Conservation (phyloP, 2,329 filamentous ascomycete species). For the Cladosporium phlei region DNA sequence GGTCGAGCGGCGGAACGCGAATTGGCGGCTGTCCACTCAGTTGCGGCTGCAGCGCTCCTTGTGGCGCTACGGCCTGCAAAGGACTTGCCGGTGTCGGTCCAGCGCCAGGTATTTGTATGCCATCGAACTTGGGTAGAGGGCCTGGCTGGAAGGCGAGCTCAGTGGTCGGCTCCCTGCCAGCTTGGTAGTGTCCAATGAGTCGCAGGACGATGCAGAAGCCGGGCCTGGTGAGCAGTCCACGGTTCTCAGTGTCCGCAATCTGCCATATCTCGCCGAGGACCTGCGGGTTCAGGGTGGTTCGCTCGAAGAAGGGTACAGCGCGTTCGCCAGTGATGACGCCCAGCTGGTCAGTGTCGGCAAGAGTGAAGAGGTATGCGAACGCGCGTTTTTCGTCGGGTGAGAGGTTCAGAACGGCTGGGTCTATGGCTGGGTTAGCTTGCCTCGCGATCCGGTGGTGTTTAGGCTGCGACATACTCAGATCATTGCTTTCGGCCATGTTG, state of each 20-base stretch:
- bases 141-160: conserved; percentile 81
- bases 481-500: conserved; percentile 20
- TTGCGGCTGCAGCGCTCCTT: conserved; percentile 29
- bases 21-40: conserved; percentile 54
- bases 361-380: conserved; percentile 87
- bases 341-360: conserved; percentile 85
- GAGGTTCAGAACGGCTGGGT: conserved; percentile 56
- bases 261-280: conserved; percentile 98
- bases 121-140: conserved; percentile 89
- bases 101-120: conserved; percentile 50
- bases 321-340: conserved; percentile 94
- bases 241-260: conserved; percentile 94
- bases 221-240: conserved; percentile 83
- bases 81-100: conserved; percentile 20
- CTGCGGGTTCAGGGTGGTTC: conserved; percentile 80
- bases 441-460: neutral
- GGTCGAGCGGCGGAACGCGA: conserved; percentile 80
- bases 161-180: conserved; percentile 71
- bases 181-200: conserved; percentile 93
- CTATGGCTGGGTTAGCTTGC: conserved; percentile 20
- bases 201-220: conserved; percentile 91
- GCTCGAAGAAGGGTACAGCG: conserved; percentile 96
- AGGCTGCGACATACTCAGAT: conserved; percentile 14
- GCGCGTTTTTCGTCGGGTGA: conserved; percentile 87
- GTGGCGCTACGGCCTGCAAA: conserved; percentile 20